Conservation (phyloP, 2,329 filamentous ascomycete species). For the Macrophomina pseudophaseolina region DNA sequence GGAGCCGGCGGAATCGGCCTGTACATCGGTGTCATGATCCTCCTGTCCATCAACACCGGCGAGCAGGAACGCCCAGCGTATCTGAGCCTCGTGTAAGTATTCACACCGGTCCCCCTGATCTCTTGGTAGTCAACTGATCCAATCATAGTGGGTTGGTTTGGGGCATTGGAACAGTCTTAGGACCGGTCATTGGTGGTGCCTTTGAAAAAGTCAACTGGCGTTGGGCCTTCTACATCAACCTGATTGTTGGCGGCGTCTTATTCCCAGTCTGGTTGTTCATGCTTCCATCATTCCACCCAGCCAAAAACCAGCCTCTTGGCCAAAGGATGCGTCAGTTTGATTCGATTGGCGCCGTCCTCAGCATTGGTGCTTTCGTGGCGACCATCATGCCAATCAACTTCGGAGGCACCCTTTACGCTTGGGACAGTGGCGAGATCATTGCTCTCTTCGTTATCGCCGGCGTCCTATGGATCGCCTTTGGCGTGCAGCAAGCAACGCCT, state of each 20-base stretch:
- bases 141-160: slow-evolving; percentile 27
- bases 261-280: background rate
- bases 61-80: slow-evolving; percentile 32
- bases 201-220: slow-evolving; percentile 38
- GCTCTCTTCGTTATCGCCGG: slow-evolving; percentile 52
- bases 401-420: slow-evolving; percentile 56
- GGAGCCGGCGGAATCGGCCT: slow-evolving; percentile 42
- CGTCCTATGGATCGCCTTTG: slow-evolving; percentile 49
- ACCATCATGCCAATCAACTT: slow-evolving; percentile 55
- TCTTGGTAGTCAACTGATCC: slow-evolving; percentile 25
- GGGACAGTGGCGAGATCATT: slow-evolving; percentile 53
- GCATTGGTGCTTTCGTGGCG: too few species aligned
- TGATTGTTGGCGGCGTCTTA: background rate
- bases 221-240: slow-evolving; percentile 25
- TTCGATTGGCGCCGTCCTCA: slow-evolving; percentile 29
- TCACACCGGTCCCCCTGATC: too few species aligned
- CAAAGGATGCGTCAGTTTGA: too few species aligned
- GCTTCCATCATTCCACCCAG: background rate
- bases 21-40: slow-evolving; percentile 36
- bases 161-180: slow-evolving; percentile 35
- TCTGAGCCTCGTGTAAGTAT: too few species aligned
- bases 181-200: slow-evolving; percentile 41
- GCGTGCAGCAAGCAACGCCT: too few species aligned
- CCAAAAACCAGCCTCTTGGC: too few species aligned
- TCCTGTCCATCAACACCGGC: slow-evolving; percentile 32